These are phyloP conservation scores for Solidago caesia DNA, from an alignment of 129 eudicot species.

Conservation along the genomic window DNA sequence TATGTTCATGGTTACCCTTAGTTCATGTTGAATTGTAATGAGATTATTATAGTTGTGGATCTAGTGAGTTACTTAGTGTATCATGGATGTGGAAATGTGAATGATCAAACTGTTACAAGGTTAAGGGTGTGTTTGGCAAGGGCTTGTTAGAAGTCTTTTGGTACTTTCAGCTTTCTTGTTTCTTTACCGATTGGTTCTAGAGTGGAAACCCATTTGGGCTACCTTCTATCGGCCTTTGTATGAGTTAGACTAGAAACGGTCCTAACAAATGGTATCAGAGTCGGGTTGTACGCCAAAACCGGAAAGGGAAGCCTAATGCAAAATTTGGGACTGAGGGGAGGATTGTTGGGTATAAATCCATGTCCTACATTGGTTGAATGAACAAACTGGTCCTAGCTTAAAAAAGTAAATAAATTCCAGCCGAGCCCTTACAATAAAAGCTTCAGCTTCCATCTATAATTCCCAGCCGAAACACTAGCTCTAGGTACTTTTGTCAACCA, in stretches of 20 bases:
- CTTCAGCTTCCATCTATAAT: no score
- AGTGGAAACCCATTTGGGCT: not conserved
- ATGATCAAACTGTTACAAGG: conserved; percentile 2
- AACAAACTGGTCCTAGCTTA: not conserved
- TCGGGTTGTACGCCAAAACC: no score
- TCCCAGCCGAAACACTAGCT: not conserved
- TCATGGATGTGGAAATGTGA: conserved; percentile 5
- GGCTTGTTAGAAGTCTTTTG: not conserved
- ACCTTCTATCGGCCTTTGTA: no score
- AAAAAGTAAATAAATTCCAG: no score
- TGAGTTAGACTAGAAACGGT: no score
- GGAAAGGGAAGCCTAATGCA: no score
- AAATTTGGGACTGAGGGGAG: no score
- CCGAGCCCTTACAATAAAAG: no score
- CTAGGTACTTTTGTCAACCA: not conserved
- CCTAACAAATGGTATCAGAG: no score
- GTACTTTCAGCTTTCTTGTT: not conserved
- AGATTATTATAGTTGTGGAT: not conserved
- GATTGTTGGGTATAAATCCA: no score
- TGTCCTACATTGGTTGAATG: no score
- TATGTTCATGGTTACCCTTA: no score
- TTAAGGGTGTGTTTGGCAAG: not conserved
- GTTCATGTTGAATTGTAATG: not conserved
- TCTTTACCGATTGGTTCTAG: not conserved
- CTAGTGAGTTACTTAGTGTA: not conserved